Percentiles rank a stretch among this genome's conserved stretches.
phyloP scores from a whole-genome alignment of 78 protist species.

The Dictyostelium brefeldianum region DNA sequence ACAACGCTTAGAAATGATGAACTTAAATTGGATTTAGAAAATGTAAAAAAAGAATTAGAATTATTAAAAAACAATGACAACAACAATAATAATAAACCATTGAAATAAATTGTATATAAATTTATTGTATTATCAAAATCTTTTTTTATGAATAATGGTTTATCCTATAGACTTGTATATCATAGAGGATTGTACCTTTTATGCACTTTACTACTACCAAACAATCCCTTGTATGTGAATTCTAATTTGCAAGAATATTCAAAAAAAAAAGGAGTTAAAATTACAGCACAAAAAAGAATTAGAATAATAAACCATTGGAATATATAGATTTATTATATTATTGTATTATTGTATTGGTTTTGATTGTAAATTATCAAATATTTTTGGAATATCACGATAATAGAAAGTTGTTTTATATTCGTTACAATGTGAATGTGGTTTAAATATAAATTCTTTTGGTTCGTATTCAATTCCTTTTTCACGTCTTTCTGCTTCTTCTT shows the following conservation, averaged over 20 bases:
- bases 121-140: no score
- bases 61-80: not conserved
- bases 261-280: no score
- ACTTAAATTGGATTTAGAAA: not conserved
- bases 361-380: not conserved
- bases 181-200: slow-evolving; percentile 24
- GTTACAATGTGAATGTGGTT: not conserved
- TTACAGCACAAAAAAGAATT: no score
- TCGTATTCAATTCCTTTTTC: slow-evolving; percentile 47
- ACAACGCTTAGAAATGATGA: not conserved
- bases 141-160: not conserved
- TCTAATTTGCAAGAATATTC: slow-evolving; percentile 4
- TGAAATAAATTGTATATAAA: no score
- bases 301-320: no score
- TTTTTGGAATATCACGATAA: slow-evolving; percentile 33
- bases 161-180: slow-evolving; percentile 38
- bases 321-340: no score
- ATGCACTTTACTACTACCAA: slow-evolving; percentile 29
- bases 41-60: not conserved
- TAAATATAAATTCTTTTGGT: slow-evolving; percentile 27
- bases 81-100: not conserved
- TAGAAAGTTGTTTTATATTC: slow-evolving; percentile 6
- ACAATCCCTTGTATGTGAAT: slow-evolving; percentile 24
- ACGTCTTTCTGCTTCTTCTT: slow-evolving; percentile 56
- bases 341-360: no score